Base-by-base conservation (phyloP, 768 basidiomycete species). In the Pulveroboletus frians region DNA sequence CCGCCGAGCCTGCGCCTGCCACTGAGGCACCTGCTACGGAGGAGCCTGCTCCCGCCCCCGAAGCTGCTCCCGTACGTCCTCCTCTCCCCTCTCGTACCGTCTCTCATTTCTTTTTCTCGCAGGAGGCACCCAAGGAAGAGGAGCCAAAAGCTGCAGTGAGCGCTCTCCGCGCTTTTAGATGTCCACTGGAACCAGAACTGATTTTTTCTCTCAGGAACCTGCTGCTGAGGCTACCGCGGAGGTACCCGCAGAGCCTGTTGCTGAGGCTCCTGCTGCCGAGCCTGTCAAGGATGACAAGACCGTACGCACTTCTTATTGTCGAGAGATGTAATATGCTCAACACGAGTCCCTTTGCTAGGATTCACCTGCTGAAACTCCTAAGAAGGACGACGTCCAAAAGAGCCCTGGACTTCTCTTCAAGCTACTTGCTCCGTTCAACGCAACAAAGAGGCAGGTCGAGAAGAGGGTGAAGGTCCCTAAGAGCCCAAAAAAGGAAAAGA, bases 401-500 rank as follows among this genome's bases (percentile, higher is more conserved):
- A 89, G 87, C 72, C 88, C 88, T 15, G 72, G 79, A 45, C 62
- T 92, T 57, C 76, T 94, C 49, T 65, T 81, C 59, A 92, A 86
- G 71, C 72, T 94, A 53, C 82, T 94, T 51, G 82, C 83, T 26
- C 79, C 85, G 36, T 84, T 92, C 78, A 89, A 88, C 74, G 67
- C 68, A 37, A 61, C 65, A 44, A 75, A 71, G 68, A 66, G 64
- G 53, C 76, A 75, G 66, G 73, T 69, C 47, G 81, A 83, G 57
- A 88, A 77, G 71, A 74, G 69, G 55, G 76, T 76, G 67, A 76
- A 71, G 55, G 76, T 74, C 61, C 78, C 84, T 64, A 88, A 80
- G 80, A 85, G 81, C 68, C 81, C 84, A 31, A 88, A 86, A 77
- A 86, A 85, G 72, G 80, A 84, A 66, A 86, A 87, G 75, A 87